A percentile compares a stretch with the other conserved stretches of the same genome.
phyloP scores from a whole-genome alignment of 2,329 filamentous ascomycete species.

The Trichophyton verrucosum region DNA sequence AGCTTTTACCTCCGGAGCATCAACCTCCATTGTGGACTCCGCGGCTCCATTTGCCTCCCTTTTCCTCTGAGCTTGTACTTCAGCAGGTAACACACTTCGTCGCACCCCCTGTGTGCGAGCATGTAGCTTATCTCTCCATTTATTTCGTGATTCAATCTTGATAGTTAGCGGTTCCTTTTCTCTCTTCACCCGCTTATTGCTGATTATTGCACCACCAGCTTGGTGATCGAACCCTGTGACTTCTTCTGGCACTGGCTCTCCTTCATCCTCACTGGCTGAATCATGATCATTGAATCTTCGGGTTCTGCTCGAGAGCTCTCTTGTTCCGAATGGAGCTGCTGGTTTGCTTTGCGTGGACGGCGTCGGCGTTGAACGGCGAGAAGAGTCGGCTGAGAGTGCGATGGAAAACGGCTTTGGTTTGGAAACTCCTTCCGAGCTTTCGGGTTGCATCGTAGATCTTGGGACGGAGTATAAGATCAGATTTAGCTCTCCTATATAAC shows the following conservation, averaged over 20 bases:
- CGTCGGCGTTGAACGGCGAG: conserved; percentile 1
- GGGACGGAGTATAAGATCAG: neutral
- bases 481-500: neutral
- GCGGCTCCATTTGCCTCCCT: conserved; percentile 23
- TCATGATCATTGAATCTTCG: conserved; percentile 38
- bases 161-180: conserved; percentile 56
- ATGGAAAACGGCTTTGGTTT: conserved; percentile 29
- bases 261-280: conserved; percentile 43
- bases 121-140: conserved; percentile 44
- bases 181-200: conserved; percentile 27
- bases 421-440: conserved; percentile 17
- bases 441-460: neutral
- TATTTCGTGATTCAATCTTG: conserved; percentile 72
- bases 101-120: conserved; percentile 40
- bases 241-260: conserved; percentile 28
- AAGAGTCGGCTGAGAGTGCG: conserved; percentile 24
- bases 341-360: neutral
- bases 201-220: conserved; percentile 28
- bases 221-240: conserved; percentile 44
- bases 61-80: conserved; percentile 39
- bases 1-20: conserved; percentile 40
- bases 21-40: conserved; percentile 34
- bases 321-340: conserved; percentile 6
- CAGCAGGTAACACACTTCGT: conserved; percentile 47
- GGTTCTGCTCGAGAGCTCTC: conserved; percentile 20